Evolutionary conservation across 75 land plant species (phyloP).

Genomic region (Picea glauca): DNA sequence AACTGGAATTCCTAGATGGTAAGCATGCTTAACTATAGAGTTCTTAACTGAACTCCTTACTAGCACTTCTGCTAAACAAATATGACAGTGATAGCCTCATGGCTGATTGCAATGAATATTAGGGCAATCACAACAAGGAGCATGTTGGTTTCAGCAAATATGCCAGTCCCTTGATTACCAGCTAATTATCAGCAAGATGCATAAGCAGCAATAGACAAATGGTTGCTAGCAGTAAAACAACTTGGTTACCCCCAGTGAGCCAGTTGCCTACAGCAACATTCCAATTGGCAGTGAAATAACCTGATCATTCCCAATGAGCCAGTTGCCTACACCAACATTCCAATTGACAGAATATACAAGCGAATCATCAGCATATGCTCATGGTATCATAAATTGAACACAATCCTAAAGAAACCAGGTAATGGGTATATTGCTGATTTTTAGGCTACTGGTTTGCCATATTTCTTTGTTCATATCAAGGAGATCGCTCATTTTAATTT

Average conservation of each 20-base stretch:
- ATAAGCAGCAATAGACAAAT: background rate
- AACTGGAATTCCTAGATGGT: too few species aligned
- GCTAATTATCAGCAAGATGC: background rate
- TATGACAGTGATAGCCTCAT: background rate
- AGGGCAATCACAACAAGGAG: background rate
- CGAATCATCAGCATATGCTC: background rate
- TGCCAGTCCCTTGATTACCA: background rate
- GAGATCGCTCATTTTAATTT: background rate
- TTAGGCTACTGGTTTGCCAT: background rate
- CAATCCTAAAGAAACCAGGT: background rate
- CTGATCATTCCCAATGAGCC: background rate
- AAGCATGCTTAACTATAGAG: too few species aligned
- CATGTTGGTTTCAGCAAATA: background rate
- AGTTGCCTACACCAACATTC: background rate
- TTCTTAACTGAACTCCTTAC: too few species aligned
- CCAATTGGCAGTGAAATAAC: background rate
- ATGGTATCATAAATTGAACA: background rate
- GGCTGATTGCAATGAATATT: background rate
- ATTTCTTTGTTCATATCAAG: background rate
- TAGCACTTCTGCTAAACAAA: too few species aligned
- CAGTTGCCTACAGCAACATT: background rate
- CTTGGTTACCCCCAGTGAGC: background rate
- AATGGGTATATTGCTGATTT: background rate
- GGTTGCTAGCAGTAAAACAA: background rate
- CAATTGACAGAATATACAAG: background rate